phyloP scores from a whole-genome alignment of 225 moss, liverwort and hornwort genomes.

The Marchantia polymorpha region DNA sequence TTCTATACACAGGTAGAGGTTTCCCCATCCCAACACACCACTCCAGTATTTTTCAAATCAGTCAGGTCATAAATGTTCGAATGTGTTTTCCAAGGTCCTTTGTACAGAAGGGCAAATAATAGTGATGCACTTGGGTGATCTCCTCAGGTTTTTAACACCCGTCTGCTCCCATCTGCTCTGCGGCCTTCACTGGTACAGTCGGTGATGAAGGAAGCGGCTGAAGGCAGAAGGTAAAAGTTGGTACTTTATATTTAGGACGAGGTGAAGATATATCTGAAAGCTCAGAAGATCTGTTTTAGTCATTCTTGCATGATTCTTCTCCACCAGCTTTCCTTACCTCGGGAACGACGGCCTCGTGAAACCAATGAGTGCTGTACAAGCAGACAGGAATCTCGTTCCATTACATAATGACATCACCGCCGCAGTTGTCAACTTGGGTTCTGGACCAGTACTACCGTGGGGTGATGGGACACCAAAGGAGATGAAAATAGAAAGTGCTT shows the following conservation, averaged over 20 bases:
- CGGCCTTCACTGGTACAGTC: not conserved
- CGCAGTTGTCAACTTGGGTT: constrained; percentile 17
- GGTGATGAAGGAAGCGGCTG: constrained; percentile 2
- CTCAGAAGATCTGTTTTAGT: constrained; percentile 10
- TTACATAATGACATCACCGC: constrained; percentile 8
- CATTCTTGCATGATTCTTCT: constrained; percentile 11
- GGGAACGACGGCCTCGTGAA: constrained; percentile 18
- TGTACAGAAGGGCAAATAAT: not conserved
- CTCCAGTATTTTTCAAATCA: not conserved
- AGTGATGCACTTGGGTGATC: not conserved
- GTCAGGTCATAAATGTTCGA: constrained; percentile 11
- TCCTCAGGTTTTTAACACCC: not conserved
- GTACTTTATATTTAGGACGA: constrained; percentile 8
- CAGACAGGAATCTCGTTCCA: constrained; percentile 15
- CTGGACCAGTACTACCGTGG: constrained; percentile 1
- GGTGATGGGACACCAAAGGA: not conserved
- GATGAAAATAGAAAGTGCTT: constrained; percentile 2
- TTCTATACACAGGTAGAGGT: not conserved
- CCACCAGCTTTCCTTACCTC: constrained; percentile 15
- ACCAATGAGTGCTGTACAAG: constrained; percentile 16
- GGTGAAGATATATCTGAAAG: constrained; percentile 6
- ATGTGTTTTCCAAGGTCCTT: constrained; percentile 5
- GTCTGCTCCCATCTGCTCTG: not conserved
- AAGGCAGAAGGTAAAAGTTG: constrained; percentile 8
- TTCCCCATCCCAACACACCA: not conserved